Base-by-base conservation (phyloP, 1,139 yeast species). In the Tardiomyces depauwii region DNA sequence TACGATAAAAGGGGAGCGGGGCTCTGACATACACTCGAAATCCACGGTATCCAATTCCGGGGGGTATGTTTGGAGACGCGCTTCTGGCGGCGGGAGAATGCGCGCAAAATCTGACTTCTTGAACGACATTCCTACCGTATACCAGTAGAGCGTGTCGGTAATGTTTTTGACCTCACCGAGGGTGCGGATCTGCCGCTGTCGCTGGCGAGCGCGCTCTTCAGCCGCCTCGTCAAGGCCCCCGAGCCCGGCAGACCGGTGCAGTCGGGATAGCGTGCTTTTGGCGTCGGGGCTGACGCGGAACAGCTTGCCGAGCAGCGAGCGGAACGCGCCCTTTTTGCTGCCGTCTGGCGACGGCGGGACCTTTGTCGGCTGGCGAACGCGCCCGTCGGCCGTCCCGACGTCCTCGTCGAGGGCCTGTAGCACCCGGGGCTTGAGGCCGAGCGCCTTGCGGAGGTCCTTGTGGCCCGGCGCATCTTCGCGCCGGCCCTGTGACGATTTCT, bases 91-190 rank as follows among this genome's bases (percentile, higher is more conserved):
- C 16, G 65, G 64, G 19, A 63, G 52, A 10, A 64, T 48, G 28
- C 66, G 56, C 41, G 55, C 56, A 43, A 64, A 62, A 47, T 64
- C 68, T 21, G 59, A 50, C 32, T 60, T 55, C 43, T 54, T 47
- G 44, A 64, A 58, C 12, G 57, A 45, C 43, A 64, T 44, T 23
- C 59, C 63, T 30, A 59, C 50, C 42, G 62, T 56, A 48, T 63
- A 56, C 67, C 67, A 64, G 52, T 56, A 64, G 28, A 64, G 53
- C 10, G 56, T 54, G 28, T 51, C 53, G 13, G 67, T 58, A 23
- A 47, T 48, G 18, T 30, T 30, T 30, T 30, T 30, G 16, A 30
- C 36, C 16, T 30, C 36, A 11, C 36, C 36, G 11, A 30, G 36
- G n/a, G 41, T 21, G 28, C 47, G 44, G 19, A 40, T 41, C 5